phyloP scores from a whole-genome alignment of 2,329 filamentous ascomycete species.

The Apiospora pterosperma region DNA sequence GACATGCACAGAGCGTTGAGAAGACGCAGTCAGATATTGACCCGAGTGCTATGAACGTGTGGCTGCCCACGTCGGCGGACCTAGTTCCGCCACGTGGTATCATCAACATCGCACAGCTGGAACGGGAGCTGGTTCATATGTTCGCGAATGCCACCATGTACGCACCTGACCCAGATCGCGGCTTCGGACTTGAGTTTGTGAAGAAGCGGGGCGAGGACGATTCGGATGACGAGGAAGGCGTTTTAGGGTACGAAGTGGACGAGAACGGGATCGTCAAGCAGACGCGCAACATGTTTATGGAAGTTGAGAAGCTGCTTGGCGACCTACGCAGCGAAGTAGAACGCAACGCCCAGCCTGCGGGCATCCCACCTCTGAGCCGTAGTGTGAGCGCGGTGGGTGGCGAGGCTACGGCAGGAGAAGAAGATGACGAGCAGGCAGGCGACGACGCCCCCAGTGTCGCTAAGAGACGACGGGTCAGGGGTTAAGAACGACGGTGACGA shows the following conservation, averaged over 20 bases:
- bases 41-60: slow-evolving; percentile 52
- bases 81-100: slow-evolving; percentile 83
- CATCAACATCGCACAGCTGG: slow-evolving; percentile 88
- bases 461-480: slow-evolving; percentile 28
- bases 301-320: slow-evolving; percentile 75
- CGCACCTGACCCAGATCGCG: slow-evolving; percentile 76
- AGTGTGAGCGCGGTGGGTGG: slow-evolving; percentile 31
- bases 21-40: slow-evolving; percentile 58
- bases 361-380: slow-evolving; percentile 21
- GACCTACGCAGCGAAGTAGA: slow-evolving; percentile 71
- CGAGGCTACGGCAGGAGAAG: slow-evolving; percentile 44
- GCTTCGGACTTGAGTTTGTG: slow-evolving; percentile 62
- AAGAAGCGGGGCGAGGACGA: slow-evolving; percentile 26
- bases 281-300: slow-evolving; percentile 83
- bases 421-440: slow-evolving; percentile 41
- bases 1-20: slow-evolving; percentile 59
- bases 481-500: slow-evolving; percentile 11
- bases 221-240: slow-evolving; percentile 36
- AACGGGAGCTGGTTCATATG: slow-evolving; percentile 93
- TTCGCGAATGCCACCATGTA: slow-evolving; percentile 99
- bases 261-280: slow-evolving; percentile 87
- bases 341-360: slow-evolving; percentile 34
- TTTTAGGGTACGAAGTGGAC: slow-evolving; percentile 62
- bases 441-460: slow-evolving; percentile 31
- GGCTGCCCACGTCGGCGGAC: slow-evolving; percentile 70